These are phyloP conservation scores for Globisporangium emineosum DNA, from an alignment of 352 stramenopile species.

Conservation along the genomic window DNA sequence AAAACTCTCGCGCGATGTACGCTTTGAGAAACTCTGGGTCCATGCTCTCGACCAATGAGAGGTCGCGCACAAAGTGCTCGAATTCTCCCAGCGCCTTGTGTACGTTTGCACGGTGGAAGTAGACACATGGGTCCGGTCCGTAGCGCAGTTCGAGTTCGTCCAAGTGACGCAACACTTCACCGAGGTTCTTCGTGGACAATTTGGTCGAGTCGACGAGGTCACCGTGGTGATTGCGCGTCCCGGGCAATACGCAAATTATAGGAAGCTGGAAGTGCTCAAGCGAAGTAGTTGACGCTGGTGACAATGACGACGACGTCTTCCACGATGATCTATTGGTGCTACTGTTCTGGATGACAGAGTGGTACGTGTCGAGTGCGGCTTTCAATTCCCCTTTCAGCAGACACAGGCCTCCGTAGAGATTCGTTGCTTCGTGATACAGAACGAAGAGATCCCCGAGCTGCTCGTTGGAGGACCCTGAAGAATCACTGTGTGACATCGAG, in stretches of 20 bases:
- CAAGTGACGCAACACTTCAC: conserved; percentile 44
- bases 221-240: conserved; percentile 33
- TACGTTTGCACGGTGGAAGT: conserved; percentile 55
- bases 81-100: conserved; percentile 47
- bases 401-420: conserved; percentile 47
- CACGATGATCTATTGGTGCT: neutral
- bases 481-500: neutral
- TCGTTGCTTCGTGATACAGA: conserved; percentile 38
- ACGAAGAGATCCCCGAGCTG: conserved; percentile 20
- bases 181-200: conserved; percentile 39
- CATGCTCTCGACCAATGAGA: conserved; percentile 47
- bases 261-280: conserved; percentile 30
- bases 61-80: conserved; percentile 38
- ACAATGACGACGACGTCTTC: conserved; percentile 3
- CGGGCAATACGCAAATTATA: conserved; percentile 40
- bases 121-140: conserved; percentile 48
- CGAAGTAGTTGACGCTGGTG: conserved; percentile 4
- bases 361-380: conserved; percentile 45
- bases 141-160: conserved; percentile 58
- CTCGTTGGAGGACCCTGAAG: conserved; percentile 1
- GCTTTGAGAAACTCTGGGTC: conserved; percentile 37
- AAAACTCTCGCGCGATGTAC: conserved; percentile 34
- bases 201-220: conserved; percentile 46
- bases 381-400: conserved; percentile 52
- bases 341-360: conserved; percentile 23